Evolutionary conservation across 768 basidiomycete species (phyloP), one percentile per base, ranked within the genome.

Genomic region (Coprinellus micaceus): DNA sequence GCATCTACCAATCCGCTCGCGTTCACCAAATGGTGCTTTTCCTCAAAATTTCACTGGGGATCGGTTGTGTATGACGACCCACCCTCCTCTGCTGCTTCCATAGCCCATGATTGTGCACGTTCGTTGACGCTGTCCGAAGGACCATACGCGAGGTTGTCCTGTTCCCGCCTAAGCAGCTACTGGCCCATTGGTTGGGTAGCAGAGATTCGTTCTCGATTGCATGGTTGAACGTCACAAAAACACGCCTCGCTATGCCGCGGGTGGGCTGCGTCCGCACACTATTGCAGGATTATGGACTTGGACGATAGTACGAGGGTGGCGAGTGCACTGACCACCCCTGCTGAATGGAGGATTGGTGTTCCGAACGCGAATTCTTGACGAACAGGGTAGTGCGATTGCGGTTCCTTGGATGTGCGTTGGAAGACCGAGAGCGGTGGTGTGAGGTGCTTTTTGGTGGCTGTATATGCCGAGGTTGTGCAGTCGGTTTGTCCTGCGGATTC

Each of bases 191-290:
- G 47, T 28, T 49, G 7, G 28, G 11, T 30, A 49, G 47, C 47
- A 49, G 47, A 49, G 28, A 26, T 49, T 30, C 47, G 26, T 49
- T 49, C 47, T 49, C 47, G 47, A 49, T 25, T 25, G 47, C 47
- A 17, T 10, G 47, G 47, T 30, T 30, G 28, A 28, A 49, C 47
- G 11, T 28, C n/a, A n/a, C 21, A 17, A 24, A 44, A 49, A 28
- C 47, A 49, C 26, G 26, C 30, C 26, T 4, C 15, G 28, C 47
- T 49, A 30, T 49, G 47, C 47, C 47, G 47, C 28, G 30, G 26
- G 47, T 49, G 47, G 25, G 15, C 44, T 46, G 21, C 13, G 19
- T 46, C 15, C 21, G 15, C 44, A 25, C 13, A 25, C 44, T n/a
- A n/a, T 46, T 7, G 24, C 44, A 13, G 44, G 44, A 46, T 25